These are phyloP conservation scores for Hemisphaericaspora nanyangensis DNA, from an alignment of 805 yeast genomes.

Conservation along the genomic window DNA sequence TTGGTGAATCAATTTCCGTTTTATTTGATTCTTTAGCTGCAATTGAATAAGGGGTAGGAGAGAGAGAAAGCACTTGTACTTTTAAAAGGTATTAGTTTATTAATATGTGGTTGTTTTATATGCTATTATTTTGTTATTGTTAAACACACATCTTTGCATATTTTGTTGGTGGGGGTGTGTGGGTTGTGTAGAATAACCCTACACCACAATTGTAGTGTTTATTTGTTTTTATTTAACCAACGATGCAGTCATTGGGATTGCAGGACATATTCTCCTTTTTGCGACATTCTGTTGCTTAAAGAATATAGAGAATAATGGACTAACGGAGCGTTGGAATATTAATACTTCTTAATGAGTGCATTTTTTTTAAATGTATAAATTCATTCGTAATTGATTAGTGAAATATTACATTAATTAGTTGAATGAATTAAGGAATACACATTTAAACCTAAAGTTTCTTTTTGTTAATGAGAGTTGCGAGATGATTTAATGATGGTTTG, in stretches of 20 bases:
- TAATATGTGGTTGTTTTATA: background rate
- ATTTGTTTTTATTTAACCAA: slow-evolving; percentile 25
- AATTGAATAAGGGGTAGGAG: slow-evolving; percentile 27
- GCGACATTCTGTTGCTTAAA: slow-evolving; percentile 9
- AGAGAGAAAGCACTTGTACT: background rate
- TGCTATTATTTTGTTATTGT: background rate
- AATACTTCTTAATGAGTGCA: no score
- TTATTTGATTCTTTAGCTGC: slow-evolving; percentile 83
- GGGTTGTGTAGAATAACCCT: background rate
- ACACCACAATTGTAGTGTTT: background rate
- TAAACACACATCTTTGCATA: no score
- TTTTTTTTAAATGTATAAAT: no score
- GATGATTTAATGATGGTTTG: no score
- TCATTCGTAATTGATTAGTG: no score
- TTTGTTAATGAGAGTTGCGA: no score
- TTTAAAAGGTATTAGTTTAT: background rate
- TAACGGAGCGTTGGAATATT: slow-evolving; percentile 60
- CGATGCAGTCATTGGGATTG: slow-evolving; percentile 53
- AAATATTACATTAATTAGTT: no score
- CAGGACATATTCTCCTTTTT: slow-evolving; percentile 37
- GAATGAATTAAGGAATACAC: no score
- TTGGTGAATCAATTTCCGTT: slow-evolving; percentile 94
- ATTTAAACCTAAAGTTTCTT: no score
- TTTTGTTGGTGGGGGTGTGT: no score
- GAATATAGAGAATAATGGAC: slow-evolving; percentile 31